Percentiles rank a stretch among this genome's conserved stretches.
Evolutionary conservation across 2,329 filamentous ascomycete genomes (phyloP).

Genomic region (Juglanconis sp.): DNA sequence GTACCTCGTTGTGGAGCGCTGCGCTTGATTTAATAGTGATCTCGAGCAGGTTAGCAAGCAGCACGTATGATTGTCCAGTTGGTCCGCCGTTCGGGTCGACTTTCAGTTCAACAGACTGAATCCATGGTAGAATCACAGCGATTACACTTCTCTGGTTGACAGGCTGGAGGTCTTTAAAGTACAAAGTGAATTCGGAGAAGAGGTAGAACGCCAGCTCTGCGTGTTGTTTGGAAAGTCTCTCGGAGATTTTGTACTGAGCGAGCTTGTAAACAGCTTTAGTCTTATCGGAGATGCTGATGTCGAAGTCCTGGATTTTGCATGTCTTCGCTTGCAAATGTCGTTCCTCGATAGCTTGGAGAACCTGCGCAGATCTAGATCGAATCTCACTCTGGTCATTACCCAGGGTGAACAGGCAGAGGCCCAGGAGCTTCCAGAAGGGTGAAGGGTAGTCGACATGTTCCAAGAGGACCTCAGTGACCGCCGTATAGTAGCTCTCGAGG

Average conservation of each 20-base stretch:
- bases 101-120: constrained; percentile 89
- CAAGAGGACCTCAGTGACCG: constrained; percentile 82
- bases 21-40: constrained; percentile 91
- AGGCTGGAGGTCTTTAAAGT: constrained; percentile 83
- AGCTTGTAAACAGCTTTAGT: constrained; percentile 97
- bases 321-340: constrained; percentile 69
- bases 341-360: constrained; percentile 79
- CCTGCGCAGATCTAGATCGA: constrained; percentile 77
- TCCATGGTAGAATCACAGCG: constrained; percentile 91
- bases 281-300: constrained; percentile 97
- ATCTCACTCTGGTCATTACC: constrained; percentile 90
- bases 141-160: constrained; percentile 90
- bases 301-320: constrained; percentile 93
- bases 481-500: constrained; percentile 91
- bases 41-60: constrained; percentile 91
- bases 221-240: constrained; percentile 82
- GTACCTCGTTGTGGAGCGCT: constrained; percentile 90
- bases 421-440: constrained; percentile 87
- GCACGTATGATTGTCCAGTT: constrained; percentile 87
- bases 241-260: constrained; percentile 94
- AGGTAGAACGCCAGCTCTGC: constrained; percentile 86
- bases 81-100: constrained; percentile 89
- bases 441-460: constrained; percentile 79
- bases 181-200: constrained; percentile 91
- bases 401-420: constrained; percentile 84